Evolutionary conservation across 306 rosid genomes (phyloP), one percentile per base, ranked within the genome.

Genomic region (Carpinus fangiana): DNA sequence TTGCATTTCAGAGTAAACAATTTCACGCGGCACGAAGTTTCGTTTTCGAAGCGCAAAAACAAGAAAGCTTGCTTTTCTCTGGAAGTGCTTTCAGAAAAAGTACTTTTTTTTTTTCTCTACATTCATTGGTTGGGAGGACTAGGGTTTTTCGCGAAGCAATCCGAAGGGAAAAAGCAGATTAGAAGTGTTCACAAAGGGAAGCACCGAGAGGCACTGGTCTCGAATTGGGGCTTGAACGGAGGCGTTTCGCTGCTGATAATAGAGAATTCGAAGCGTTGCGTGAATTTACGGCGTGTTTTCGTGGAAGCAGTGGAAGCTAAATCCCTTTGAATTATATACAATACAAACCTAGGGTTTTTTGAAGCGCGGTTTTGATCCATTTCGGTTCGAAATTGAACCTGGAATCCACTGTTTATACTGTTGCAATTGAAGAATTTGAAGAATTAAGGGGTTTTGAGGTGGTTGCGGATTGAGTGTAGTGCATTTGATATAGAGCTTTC

Each of bases 371-470:
- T 38, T 18, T 18, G 13, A 41, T 0, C 50, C 47, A 38, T 65
- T 65, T 17, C 0, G 47, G 48, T 36, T 65, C 38, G 71, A 38
- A 65, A 65, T 65, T 65, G 23, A 23, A 11, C 13, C 11, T 3
- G 7, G 31, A 21, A 23, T 59, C 23, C 23, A 23, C 7, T 59
- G 13, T 10, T 48, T 41, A 8, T 65, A 36, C 71, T 38, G 59
- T 55, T 77, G 41, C 41, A 50, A 31, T 79, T 79, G 53, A 21
- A 45, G 66, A 51, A 41, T 13, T 51, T 71, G 59, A 61, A 43
- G 12, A 36, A 12, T 41, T 57, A 51, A 55, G 55, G 55, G 76
- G 57, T 26, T n/a, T 47, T 34, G 34, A 59, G 65, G 61, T 48
- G 23, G 21, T 78, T 36, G 7, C 71, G 72, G 70, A 48, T 54